Evolutionary conservation across 2,329 filamentous ascomycete species (phyloP), one percentile per base, ranked within the genome.

Genomic region (Rasamsonia emersonii): DNA sequence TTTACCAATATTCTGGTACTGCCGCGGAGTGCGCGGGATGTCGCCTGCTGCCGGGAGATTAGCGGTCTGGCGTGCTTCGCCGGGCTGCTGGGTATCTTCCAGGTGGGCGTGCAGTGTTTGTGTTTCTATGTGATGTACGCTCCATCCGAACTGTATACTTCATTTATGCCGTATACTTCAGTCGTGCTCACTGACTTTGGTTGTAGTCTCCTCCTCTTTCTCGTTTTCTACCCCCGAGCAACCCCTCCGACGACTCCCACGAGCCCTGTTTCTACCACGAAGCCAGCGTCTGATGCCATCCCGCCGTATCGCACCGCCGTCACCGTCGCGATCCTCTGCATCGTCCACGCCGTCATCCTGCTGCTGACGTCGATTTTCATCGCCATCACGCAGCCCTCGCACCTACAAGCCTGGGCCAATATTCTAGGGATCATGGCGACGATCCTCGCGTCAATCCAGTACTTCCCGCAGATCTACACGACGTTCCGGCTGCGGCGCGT

Each of bases 1-100:
- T 86, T 98, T 49, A 85, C 84, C 42, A 96, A 96, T 53, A 95
- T 98, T 52, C 67, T 96, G 32, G 81, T 85, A 1, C 74, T 94
- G 9, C 83, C 85, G n/a, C 75, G 78, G 37, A 94, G 85, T 35
- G 75, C 84, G 19, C 71, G 77, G 35, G 88, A 94, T 54, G 79
- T 95, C 39, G 74, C 73, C 33, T 98, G 91, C 60, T 98, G 91
- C 61, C 80, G 71, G 47, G 76, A 85, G 47, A 74, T 96, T 25
- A 83, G 78, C 34, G 74, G 75, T 2, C 80, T 89, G 42, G 82
- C 93, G 38, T 98, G 91, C 54, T 75, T 81, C 24, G 84, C 86
- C 11, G 88, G 85, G 1, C 60, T 96, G 37, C 65, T 98, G 26
- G 91, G 91, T 1, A 86, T 98, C 35, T 78, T 81, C 6, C 91